These are phyloP conservation scores for Ophiostoma australiae DNA, from an alignment of 2,329 filamentous ascomycete species.

Conservation along the genomic window DNA sequence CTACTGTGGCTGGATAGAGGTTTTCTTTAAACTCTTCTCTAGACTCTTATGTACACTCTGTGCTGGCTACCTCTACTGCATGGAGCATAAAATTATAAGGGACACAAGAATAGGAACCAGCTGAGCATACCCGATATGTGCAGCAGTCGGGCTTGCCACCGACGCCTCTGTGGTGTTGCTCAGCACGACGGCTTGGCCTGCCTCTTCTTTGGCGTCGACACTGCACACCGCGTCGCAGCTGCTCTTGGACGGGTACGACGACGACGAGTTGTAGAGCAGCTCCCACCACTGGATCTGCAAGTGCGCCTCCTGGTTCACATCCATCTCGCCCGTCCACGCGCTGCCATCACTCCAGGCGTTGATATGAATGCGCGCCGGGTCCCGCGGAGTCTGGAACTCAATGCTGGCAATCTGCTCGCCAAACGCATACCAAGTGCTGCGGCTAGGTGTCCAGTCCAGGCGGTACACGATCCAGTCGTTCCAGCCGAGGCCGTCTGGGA, in stretches of 20 bases:
- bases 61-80: neutral
- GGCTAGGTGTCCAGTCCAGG: neutral
- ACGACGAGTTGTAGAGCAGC: constrained; percentile 49
- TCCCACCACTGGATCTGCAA: constrained; percentile 61
- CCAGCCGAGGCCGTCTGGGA: neutral
- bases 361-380: neutral
- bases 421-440: neutral
- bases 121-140: neutral
- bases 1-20: neutral
- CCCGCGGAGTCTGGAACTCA: neutral
- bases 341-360: neutral
- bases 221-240: neutral
- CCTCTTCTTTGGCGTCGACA: neutral
- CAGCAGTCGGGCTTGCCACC: neutral
- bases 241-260: constrained; percentile 7
- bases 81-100: neutral
- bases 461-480: neutral
- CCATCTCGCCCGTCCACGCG: constrained; percentile 57
- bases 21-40: neutral
- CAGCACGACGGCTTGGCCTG: neutral
- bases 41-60: neutral
- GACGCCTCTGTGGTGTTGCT: neutral
- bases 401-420: neutral
- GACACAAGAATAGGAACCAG: neutral
- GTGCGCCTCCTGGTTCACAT: constrained; percentile 43